phyloP scores from a whole-genome alignment of 495 filamentous ascomycete genomes.

The Aspergillus taichungensis region DNA sequence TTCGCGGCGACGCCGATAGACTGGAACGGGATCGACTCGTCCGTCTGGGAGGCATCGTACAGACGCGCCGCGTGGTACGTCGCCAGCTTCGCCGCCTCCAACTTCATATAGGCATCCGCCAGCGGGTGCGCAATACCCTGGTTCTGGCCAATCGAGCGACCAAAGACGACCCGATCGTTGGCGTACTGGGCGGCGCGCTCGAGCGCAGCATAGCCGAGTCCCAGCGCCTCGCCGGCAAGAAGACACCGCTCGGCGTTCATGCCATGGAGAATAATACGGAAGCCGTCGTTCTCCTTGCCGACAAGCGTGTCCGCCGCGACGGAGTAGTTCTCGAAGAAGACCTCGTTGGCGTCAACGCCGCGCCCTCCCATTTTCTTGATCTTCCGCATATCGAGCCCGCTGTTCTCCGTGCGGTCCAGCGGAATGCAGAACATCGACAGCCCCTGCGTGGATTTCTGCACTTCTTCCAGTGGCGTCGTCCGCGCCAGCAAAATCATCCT shows the following conservation, averaged over 20 bases:
- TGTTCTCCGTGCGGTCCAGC: conserved; percentile 44
- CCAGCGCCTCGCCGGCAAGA: conserved; percentile 67
- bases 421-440: conserved; percentile 71
- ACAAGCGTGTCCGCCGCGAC: conserved; percentile 54
- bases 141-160: conserved; percentile 62
- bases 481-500: conserved; percentile 75
- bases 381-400: conserved; percentile 51
- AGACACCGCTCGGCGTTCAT: conserved; percentile 80
- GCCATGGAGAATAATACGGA: conserved; percentile 70
- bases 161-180: conserved; percentile 59
- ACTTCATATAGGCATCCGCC: conserved; percentile 64
- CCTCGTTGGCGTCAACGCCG: conserved; percentile 74
- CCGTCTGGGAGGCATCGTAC: conserved; percentile 52
- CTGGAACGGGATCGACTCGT: conserved; percentile 47
- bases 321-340: conserved; percentile 69
- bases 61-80: conserved; percentile 70
- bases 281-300: conserved; percentile 61
- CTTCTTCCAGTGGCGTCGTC: conserved; percentile 58
- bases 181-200: conserved; percentile 58
- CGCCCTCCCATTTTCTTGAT: conserved; percentile 79
- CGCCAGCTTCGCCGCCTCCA: conserved; percentile 70
- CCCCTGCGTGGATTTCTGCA: conserved; percentile 57
- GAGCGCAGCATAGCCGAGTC: conserved; percentile 66
- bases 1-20: conserved; percentile 66
- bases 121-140: conserved; percentile 70